Evolutionary conservation across 176 grass and related monocot genomes (phyloP).

Genomic region (Stipa capillata): DNA sequence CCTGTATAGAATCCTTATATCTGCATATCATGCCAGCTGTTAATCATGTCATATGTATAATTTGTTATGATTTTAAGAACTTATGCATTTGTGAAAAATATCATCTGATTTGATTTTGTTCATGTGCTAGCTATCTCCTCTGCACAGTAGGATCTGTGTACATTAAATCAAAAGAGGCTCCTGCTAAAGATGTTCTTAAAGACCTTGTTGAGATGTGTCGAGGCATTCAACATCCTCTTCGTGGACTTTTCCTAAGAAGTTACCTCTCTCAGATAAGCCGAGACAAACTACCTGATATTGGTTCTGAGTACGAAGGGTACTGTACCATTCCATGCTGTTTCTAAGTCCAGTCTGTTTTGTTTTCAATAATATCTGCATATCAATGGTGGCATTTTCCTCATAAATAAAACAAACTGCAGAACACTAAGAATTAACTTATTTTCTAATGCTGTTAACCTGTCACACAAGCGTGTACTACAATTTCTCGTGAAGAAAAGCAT

Average conservation of each 20-base stretch:
- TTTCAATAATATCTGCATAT: slow-evolving; percentile 10
- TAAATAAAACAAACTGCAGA: neutral
- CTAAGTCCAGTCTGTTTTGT: neutral
- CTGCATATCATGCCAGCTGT: neutral
- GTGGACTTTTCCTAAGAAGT: slow-evolving; percentile 97
- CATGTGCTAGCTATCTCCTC: slow-evolving; percentile 78
- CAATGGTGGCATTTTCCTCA: neutral
- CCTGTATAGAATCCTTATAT: neutral
- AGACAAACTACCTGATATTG: slow-evolving; percentile 93
- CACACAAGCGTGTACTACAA: neutral
- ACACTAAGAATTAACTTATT: slow-evolving; percentile 7
- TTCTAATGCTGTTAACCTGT: neutral
- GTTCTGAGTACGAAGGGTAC: slow-evolving; percentile 93
- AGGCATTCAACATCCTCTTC: slow-evolving; percentile 89
- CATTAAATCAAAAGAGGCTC: slow-evolving; percentile 96
- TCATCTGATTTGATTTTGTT: slow-evolving; percentile 35
- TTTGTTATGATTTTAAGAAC: neutral
- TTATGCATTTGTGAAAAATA: neutral
- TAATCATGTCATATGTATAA: neutral
- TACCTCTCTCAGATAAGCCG: slow-evolving; percentile 95
- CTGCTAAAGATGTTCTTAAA: slow-evolving; percentile 95
- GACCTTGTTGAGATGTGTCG: slow-evolving; percentile 98
- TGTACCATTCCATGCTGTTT: neutral
- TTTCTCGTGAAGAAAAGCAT: neutral
- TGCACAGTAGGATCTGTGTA: slow-evolving; percentile 97